Percentiles rank a stretch among this genome's conserved stretches.
These are phyloP conservation scores for Komagataella pastoris DNA, from an alignment of 805 yeast species.

Conservation along the genomic window DNA sequence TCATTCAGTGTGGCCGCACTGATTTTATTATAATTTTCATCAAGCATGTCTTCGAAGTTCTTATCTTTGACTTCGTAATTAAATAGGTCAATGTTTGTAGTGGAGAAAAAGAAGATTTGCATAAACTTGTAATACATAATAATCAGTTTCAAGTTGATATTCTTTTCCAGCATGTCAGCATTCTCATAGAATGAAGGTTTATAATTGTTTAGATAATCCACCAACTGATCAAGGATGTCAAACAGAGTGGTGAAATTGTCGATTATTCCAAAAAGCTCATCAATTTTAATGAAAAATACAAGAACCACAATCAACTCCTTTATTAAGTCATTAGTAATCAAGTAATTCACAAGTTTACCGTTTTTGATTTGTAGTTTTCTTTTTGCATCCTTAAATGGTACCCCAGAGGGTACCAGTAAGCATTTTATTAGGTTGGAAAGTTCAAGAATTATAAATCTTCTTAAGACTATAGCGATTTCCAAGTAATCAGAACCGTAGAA, in stretches of 20 bases:
- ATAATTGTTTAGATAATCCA: slow-evolving; percentile 14
- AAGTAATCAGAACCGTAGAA: background rate
- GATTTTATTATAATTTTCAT: slow-evolving; percentile 15
- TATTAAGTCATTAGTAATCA: background rate
- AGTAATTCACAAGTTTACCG: background rate
- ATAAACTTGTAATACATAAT: slow-evolving; percentile 18
- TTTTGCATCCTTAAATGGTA: background rate
- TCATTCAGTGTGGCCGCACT: slow-evolving; percentile 13
- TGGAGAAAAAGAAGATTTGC: slow-evolving; percentile 27
- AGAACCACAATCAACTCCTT: background rate
- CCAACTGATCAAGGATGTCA: slow-evolving; percentile 15
- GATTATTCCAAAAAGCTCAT: slow-evolving; percentile 3
- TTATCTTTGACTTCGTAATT: slow-evolving; percentile 29
- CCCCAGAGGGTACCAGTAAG: background rate
- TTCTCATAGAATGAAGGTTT: slow-evolving; percentile 6
- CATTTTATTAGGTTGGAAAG: background rate
- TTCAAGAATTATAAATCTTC: background rate
- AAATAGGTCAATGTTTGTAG: slow-evolving; percentile 32
- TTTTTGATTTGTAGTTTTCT: background rate
- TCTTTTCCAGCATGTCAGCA: slow-evolving; percentile 5
- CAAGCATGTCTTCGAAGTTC: slow-evolving; percentile 29
- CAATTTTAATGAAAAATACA: background rate
- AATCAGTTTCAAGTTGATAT: slow-evolving; percentile 10
- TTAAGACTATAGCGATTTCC: background rate
- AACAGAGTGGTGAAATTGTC: slow-evolving; percentile 14